Base-by-base conservation (phyloP, 1,139 yeast genomes). In the Sugiyamaella pinicola region DNA sequence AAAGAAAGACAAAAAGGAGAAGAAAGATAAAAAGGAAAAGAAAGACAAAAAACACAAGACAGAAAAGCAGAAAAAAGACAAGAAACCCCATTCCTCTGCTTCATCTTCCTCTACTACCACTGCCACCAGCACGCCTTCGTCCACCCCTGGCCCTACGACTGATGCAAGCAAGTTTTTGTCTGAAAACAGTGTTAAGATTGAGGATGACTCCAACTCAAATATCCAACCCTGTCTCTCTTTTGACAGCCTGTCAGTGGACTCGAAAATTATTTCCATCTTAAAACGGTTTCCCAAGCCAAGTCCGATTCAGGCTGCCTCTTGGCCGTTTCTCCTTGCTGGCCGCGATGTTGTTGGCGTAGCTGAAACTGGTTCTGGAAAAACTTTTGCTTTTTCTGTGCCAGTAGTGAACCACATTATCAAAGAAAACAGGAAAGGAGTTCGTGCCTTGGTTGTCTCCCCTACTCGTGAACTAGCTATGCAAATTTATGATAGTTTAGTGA, bases 351-450 rank as follows among this genome's bases (percentile, higher is more conserved):
- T 93, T 59, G 99, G 99, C 67, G 97, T 95, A 57, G 99, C 99
- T 26, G 98, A 93, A 74, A 93, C 99, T 10, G 99, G 99, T 44
- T 89, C 96, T 0, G 99, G 99, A 65, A 93, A 93, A 71, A 93
- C 99, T 0, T 85, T 91, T 72, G 98, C 98, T 0, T 93, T 93
- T 69, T 96, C 98, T 66, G 95, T 93, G 17, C 99, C 99, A 42
- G 97, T 97, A n/a, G 80, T 93, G 55, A 80, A 89, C 69, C 83
- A 83, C 60, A 74, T 90, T 46, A 49, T 64, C 21, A 51, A 60
- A 43, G 33, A 51, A 28, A 49, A 55, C 15, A 72, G 52, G 24
- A 71, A 73, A 40, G 87, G 87, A 15, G 77, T 87, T 55, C 82
- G 82, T 63, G 95, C 90, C 4, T 78, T 95, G 58, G 89, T 87